phyloP scores from a whole-genome alignment of 1,139 yeast genomes.

The Taphrina confusa region DNA sequence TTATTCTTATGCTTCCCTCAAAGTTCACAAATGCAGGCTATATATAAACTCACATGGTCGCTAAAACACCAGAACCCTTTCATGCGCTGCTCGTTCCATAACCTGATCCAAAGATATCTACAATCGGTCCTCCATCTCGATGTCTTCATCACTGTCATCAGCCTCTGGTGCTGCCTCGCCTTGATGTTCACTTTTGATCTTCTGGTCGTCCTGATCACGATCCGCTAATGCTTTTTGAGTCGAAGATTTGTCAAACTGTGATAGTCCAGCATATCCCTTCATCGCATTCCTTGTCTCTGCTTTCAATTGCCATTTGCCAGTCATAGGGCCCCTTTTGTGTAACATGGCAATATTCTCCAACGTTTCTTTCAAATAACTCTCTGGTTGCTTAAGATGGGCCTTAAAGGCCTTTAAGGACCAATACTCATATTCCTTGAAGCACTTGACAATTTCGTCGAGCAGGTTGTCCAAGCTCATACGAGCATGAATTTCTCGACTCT shows the following conservation, averaged over 20 bases:
- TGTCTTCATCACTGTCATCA: conserved; percentile 42
- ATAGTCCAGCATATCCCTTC: conserved; percentile 55
- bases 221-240: conserved; percentile 28
- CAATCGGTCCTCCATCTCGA: conserved; percentile 43
- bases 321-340: conserved; percentile 94
- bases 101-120: too few relatives aligned
- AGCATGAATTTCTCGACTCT: conserved; percentile 79
- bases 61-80: too few relatives aligned
- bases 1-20: too few relatives aligned
- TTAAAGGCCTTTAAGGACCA: conserved; percentile 94
- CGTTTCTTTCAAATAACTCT: conserved; percentile 82
- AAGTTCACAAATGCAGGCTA: too few relatives aligned
- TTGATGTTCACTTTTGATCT: conserved; percentile 40
- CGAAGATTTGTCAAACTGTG: conserved; percentile 17
- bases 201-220: conserved; percentile 39
- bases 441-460: conserved; percentile 78
- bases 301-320: conserved; percentile 83
- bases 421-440: conserved; percentile 92
- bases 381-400: conserved; percentile 95
- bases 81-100: too few relatives aligned
- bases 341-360: conserved; percentile 85
- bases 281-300: conserved; percentile 61
- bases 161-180: conserved; percentile 37
- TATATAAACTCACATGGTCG: too few relatives aligned
- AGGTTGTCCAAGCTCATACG: conserved; percentile 93